Evolutionary conservation across 306 rosid species (phyloP).

Genomic region (Vigna mungo): DNA sequence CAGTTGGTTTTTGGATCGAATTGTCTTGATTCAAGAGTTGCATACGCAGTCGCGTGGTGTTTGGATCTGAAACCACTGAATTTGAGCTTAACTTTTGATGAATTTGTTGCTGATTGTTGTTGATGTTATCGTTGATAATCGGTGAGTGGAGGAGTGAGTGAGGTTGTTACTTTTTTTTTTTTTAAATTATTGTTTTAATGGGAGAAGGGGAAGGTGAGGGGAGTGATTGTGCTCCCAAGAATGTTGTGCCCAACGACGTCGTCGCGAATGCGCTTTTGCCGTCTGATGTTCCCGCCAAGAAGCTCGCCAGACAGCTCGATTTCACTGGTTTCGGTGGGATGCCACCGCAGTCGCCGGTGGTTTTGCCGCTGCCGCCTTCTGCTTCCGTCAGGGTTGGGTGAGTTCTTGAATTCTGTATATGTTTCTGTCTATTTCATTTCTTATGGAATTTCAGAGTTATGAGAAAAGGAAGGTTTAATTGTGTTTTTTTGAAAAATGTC

Average conservation of each 20-base stretch:
- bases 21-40: constrained; percentile 57
- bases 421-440: not conserved
- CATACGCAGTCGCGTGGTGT: constrained; percentile 1
- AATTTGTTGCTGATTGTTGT: not conserved
- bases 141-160: constrained; percentile 47
- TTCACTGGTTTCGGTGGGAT: constrained; percentile 72
- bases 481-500: constrained; percentile 7
- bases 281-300: constrained; percentile 78
- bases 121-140: constrained; percentile 33
- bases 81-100: constrained; percentile 51
- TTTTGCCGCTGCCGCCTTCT: constrained; percentile 38
- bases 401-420: constrained; percentile 40
- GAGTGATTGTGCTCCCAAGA: constrained; percentile 64
- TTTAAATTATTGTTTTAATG: constrained; percentile 45
- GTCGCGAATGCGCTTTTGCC: constrained; percentile 39
- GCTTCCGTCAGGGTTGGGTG: constrained; percentile 73
- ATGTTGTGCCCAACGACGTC: constrained; percentile 55
- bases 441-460: constrained; percentile 18
- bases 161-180: not conserved
- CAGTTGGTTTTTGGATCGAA: constrained; percentile 45
- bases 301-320: constrained; percentile 98
- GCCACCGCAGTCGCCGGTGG: constrained; percentile 26
- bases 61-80: constrained; percentile 63
- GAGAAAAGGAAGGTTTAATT: not conserved
- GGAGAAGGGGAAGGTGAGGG: constrained; percentile 73